Base-by-base conservation (phyloP, 2,329 filamentous ascomycete species). In the Helminthosporium solani region DNA sequence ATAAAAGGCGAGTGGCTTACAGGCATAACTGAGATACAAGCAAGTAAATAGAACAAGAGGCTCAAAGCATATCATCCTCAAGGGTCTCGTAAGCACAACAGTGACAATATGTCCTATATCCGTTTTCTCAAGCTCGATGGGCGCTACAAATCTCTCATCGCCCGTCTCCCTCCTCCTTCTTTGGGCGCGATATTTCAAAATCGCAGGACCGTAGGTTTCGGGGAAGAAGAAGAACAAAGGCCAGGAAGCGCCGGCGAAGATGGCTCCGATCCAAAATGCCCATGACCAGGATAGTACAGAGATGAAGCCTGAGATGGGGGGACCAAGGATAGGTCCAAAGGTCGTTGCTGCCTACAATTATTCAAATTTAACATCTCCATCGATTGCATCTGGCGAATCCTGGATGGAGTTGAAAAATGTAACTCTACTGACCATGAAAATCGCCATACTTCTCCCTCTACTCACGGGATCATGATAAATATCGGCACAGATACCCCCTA, bases 21-120 rank as follows among this genome's bases (percentile, higher is more conserved):
- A 91, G 7, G 70, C 73, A 39, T 76, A 73, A 27, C 83, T 78
- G 21, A 91, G 74, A 27, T 87, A 83, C 9, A 90, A 75, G 66
- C 90, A 91, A 1, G 80, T 82, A 39, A 83, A 85, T 19, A 84
- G 75, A 7, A 92, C 86, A 40, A 92, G 86, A 39, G 85, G 83
- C 62, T 94, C 88, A 34, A 79, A 84, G 35, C 71, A 61, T n/a
- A 89, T 74, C 88, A 92, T 92, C 20, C 84, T 78, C 5, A 90
- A 67, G 0, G 88, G 88, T 0, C 88, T 74, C 1, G 83, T 85
- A 30, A 91, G 72, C 0, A 89, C 84, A n/a, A 86, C 80, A 1
- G 78, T 82, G n/a, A 84, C 65, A 42, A 88, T 77, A 54, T 86
- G 78, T 28, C 71, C 75, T 33, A 83, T 69, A 35, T 76, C 76